Base-by-base conservation (phyloP, 179 eudicot species). In the Spergularia azorica region DNA sequence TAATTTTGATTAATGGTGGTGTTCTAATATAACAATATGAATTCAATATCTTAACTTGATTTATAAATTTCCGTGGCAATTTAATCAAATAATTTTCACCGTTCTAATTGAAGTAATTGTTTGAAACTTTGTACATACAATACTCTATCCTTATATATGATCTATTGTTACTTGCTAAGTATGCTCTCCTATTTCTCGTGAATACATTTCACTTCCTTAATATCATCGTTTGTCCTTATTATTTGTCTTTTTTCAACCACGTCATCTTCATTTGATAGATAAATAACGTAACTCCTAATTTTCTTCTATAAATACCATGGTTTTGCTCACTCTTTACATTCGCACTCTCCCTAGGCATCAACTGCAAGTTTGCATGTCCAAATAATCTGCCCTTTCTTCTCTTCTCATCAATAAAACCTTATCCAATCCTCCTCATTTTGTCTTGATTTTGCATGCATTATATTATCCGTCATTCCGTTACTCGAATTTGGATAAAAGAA, bases 241-340 rank as follows among this genome's bases (percentile, higher is more conserved):
- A 21, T 56, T 76, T 57, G 70, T 56, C 6, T 9, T 4, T 14
- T 41, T 18, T 4, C 4, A 15, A 17, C 50, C 60, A 80, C 83
- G 76, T 75, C 79, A 70, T 75, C 55, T 16, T 58, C 50, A 12
- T 66, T 54, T 43, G 26, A 21, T 11, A 7, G 17, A 52, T 69
- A 26, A 9, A n/a, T 68, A 56, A 70, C 1, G 13, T 20, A 21
- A 5, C 17, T 20, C 17, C 32, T 56, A 2, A 12, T 51, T 43
- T 65, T 0, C 32, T 39, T 79, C 78, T 80, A 71, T 64, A 71
- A 20, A 75, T 64, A 71, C 67, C 58, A 36, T 72, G 55, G 17
- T 76, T 69, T 64, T 80, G 41, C 56, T 75, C 66, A 54, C 76
- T 72, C 73, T 12, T 17, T 50, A 57, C 55, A 48, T 48, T 46